Conservation (phyloP, 495 filamentous ascomycete genomes). For the Sporormia fimetaria region DNA sequence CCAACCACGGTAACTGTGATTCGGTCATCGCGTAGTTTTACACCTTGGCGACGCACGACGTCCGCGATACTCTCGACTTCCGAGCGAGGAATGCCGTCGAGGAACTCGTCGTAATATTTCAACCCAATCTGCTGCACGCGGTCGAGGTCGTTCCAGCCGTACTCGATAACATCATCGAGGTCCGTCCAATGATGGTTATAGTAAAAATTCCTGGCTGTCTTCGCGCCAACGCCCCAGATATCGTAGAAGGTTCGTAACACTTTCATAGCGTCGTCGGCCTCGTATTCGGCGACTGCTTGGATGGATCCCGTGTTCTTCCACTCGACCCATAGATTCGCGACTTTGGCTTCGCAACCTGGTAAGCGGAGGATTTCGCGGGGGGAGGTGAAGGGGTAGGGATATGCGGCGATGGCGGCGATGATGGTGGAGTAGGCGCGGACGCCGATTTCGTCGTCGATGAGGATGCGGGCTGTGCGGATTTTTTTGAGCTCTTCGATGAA, state of each 20-base stretch:
- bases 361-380: conserved; percentile 54
- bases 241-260: conserved; percentile 59
- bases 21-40: conserved; percentile 36
- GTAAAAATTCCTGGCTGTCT: conserved; percentile 74
- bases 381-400: conserved; percentile 51
- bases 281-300: conserved; percentile 50
- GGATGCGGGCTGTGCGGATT: conserved; percentile 56
- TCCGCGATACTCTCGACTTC: conserved; percentile 63
- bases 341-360: conserved; percentile 74
- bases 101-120: conserved; percentile 90
- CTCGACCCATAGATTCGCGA: conserved; percentile 66
- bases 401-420: conserved; percentile 74
- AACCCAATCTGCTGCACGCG: conserved; percentile 86
- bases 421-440: conserved; percentile 79
- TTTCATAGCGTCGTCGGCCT: conserved; percentile 50
- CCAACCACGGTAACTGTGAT: conserved; percentile 70
- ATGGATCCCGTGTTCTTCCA: conserved; percentile 53
- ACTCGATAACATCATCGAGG: conserved; percentile 74
- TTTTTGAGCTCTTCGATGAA: conserved; percentile 70
- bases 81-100: conserved; percentile 51
- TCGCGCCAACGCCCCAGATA: conserved; percentile 85
- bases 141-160: conserved; percentile 63
- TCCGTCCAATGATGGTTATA: conserved; percentile 61
- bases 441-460: conserved; percentile 66
- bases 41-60: conserved; percentile 53